Conservation (phyloP, 371 early-diverging fungal genomes). For the Apophysomyces elegans region DNA sequence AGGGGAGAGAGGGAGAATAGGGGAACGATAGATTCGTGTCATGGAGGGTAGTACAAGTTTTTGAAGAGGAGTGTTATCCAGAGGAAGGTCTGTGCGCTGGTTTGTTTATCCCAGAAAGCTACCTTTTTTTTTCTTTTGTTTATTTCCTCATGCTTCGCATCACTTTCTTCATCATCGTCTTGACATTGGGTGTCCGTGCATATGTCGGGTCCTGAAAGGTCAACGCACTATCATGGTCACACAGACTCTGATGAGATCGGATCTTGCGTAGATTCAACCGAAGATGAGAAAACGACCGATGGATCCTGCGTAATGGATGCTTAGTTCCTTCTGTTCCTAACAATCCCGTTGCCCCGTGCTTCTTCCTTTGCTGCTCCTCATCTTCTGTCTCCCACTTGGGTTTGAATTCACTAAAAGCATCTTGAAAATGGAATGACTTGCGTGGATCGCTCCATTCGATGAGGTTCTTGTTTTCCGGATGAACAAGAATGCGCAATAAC, state of each 20-base stretch:
- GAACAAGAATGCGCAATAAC: neutral
- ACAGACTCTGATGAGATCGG: constrained; percentile 2
- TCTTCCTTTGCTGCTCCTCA: no score
- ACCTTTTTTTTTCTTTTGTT: neutral
- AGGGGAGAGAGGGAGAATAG: neutral
- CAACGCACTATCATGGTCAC: neutral
- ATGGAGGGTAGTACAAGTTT: neutral
- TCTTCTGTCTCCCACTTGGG: neutral
- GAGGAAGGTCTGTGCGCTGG: constrained; percentile 1
- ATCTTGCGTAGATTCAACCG: constrained; percentile 8
- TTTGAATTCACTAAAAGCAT: neutral
- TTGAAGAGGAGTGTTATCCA: neutral
- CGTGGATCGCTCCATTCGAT: neutral
- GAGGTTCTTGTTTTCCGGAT: neutral
- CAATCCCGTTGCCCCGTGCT: neutral
- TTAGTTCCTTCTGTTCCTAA: neutral
- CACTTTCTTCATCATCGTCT: constrained; percentile 7
- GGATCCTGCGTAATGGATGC: neutral
- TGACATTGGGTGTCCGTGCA: neutral
- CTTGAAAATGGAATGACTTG: neutral
- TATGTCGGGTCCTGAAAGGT: neutral
- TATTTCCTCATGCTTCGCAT: constrained; percentile 6
- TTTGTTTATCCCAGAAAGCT: neutral
- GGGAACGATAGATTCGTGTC: neutral
- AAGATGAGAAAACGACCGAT: neutral